Base-by-base conservation (phyloP, 148 eudicot genomes). In the Talinum fruticosum region DNA sequence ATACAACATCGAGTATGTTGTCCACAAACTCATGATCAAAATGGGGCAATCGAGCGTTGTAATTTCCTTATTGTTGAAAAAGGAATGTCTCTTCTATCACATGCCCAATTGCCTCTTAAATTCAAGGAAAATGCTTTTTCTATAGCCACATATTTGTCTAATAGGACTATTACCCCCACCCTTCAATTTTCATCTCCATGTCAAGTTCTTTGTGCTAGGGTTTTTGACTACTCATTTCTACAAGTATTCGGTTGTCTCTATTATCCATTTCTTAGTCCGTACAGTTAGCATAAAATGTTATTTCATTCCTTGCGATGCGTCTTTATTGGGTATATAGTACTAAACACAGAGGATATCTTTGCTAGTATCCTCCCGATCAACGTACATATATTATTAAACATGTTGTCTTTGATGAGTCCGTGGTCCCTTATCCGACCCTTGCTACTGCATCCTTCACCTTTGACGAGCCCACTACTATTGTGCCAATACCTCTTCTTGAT, bases 21-120 rank as follows among this genome's bases (percentile, higher is more conserved):
- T 68, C 79, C 79, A 3, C 74, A 68, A 30, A 67, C 74, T 10
- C 79, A 77, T 29, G 73, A 68, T 16, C 79, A 77, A 77, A 77
- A 77, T 68, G 74, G 79, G 7, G 44, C 45, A 6, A 24, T 24
- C 6, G 71, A 76, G 64, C 71, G 78, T 10, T 26, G 53, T 16
- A 28, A 76, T 36, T 71, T 73, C 7, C 33, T 30, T 10, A 68
- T 77, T 30, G 66, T 77, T 30, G 74, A 77, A 32, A 68, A 49
- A 8, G 75, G 69, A 6, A 57, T 78, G 1, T 34, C 81, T 7
- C 33, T 78, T 6, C 33, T 78, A 6, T 53, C 74, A 10, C 79
- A 77, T 32, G 74, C 74, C 44, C n/a, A 21, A 15, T 26, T 77
- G 1, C 79, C 79, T 1, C 32, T 44, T 2, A 5, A 47, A 49